Evolutionary conservation across 371 early-diverging fungal species (phyloP).

Genomic region (Haplosporangium sp.): DNA sequence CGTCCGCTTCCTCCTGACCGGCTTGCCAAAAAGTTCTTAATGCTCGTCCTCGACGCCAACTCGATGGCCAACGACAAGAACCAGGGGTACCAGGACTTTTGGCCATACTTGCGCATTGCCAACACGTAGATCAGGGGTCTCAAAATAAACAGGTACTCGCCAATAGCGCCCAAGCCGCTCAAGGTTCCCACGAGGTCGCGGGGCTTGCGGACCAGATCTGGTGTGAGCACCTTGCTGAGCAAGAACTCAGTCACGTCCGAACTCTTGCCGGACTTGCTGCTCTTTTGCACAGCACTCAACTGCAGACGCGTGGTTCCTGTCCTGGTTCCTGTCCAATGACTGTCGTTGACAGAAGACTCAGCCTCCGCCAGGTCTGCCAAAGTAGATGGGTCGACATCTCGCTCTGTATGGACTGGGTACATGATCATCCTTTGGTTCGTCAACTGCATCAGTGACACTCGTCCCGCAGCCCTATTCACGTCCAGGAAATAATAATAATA

Average conservation of each 20-base stretch:
- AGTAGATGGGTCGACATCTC: constrained; percentile 76
- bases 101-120: constrained; percentile 79
- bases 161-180: constrained; percentile 66
- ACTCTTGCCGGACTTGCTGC: constrained; percentile 44
- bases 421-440: constrained; percentile 76
- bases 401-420: constrained; percentile 72
- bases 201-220: constrained; percentile 72
- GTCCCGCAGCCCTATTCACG: constrained; percentile 63
- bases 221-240: constrained; percentile 70
- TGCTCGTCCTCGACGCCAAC: constrained; percentile 61
- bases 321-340: constrained; percentile 66
- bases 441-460: constrained; percentile 67
- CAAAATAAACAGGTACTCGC: constrained; percentile 85
- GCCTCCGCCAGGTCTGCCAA: constrained; percentile 51
- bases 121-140: constrained; percentile 90
- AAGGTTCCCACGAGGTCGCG: constrained; percentile 75
- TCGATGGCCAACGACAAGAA: constrained; percentile 82
- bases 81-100: constrained; percentile 89
- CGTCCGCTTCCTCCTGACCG: constrained; percentile 47
- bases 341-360: constrained; percentile 30
- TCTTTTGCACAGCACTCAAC: constrained; percentile 61
- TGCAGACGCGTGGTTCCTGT: constrained; percentile 59
- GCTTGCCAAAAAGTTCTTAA: constrained; percentile 32
- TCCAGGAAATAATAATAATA: constrained; percentile 4
- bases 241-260: constrained; percentile 73